Conservation (phyloP, 75 land plant genomes). For the Picea sitchensis region DNA sequence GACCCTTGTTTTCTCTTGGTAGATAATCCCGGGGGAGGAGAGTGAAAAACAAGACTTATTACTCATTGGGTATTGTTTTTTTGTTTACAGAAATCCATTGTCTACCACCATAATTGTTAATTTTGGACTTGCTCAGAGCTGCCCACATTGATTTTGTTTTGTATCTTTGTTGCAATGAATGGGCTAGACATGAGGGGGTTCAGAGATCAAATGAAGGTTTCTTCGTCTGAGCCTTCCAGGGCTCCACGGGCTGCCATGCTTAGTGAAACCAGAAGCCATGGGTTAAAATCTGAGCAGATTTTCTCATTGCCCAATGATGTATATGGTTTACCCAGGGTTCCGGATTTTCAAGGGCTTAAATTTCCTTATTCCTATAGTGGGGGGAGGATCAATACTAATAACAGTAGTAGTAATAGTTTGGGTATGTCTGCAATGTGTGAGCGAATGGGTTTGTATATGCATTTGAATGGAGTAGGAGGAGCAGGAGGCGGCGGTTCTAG, state of each 20-base stretch:
- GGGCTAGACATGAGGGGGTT: constrained; percentile 8
- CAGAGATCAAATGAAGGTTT: constrained; percentile 6
- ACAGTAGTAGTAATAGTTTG: background rate
- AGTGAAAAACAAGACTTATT: background rate
- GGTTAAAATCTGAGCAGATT: constrained; percentile 7
- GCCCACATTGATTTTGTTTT: background rate
- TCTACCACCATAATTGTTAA: background rate
- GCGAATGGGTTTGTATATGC: constrained; percentile 1
- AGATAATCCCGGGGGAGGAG: constrained; percentile 6
- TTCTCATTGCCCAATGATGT: constrained; percentile 6
- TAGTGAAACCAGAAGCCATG: background rate
- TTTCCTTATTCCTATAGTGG: background rate
- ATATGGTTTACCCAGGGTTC: background rate
- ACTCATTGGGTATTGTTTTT: too few species aligned
- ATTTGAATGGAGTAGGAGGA: constrained; percentile 1
- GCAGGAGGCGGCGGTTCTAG: constrained; percentile 14
- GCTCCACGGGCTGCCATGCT: background rate
- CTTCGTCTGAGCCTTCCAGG: background rate
- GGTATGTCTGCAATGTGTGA: constrained; percentile 8
- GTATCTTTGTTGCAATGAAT: background rate
- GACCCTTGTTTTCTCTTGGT: background rate
- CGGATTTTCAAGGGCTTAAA: constrained; percentile 8
- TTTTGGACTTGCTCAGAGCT: constrained; percentile 2
- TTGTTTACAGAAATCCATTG: too few species aligned
- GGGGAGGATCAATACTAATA: background rate